These are phyloP conservation scores for Panicum hallii DNA, from an alignment of 202 grass and related monocot genomes.

Conservation along the genomic window DNA sequence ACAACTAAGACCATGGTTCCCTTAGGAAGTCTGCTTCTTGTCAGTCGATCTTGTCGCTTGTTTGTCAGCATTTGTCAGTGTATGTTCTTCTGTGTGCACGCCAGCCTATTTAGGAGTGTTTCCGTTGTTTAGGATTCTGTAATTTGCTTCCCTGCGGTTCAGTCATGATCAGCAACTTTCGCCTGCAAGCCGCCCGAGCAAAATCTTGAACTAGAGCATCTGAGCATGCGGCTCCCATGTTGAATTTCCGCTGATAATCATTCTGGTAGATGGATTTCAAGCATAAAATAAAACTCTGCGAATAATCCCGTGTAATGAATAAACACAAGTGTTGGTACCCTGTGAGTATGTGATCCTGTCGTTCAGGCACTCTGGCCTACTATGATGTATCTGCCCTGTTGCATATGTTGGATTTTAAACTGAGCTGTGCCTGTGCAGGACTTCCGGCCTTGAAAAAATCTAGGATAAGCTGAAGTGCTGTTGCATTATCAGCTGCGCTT, in stretches of 20 bases:
- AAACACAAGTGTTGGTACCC: not conserved
- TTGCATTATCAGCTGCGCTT: too few species aligned
- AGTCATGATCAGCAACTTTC: not conserved
- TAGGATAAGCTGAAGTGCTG: too few species aligned
- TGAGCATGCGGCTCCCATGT: not conserved
- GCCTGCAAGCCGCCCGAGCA: not conserved
- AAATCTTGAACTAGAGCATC: conserved; percentile 6
- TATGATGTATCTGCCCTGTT: not conserved
- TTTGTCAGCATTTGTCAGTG: conserved; percentile 36
- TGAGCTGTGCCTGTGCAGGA: not conserved
- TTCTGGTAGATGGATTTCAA: conserved; percentile 7
- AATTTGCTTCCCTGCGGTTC: conserved; percentile 46
- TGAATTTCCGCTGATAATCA: not conserved
- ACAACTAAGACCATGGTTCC: conserved; percentile 36
- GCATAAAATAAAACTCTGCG: conserved; percentile 10
- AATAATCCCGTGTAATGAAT: conserved; percentile 25
- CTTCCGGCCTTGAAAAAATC: too few species aligned
- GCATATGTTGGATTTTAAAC: not conserved
- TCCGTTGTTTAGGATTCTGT: conserved; percentile 48
- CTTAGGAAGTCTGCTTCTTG: conserved; percentile 29
- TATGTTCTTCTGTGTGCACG: not conserved
- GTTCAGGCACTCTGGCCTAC: not conserved
- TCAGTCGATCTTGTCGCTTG: not conserved
- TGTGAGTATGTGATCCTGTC: not conserved
- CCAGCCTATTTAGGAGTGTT: conserved; percentile 33